Evolutionary conservation across 805 yeast species (phyloP).

Genomic region (Ogataea siamensis): DNA sequence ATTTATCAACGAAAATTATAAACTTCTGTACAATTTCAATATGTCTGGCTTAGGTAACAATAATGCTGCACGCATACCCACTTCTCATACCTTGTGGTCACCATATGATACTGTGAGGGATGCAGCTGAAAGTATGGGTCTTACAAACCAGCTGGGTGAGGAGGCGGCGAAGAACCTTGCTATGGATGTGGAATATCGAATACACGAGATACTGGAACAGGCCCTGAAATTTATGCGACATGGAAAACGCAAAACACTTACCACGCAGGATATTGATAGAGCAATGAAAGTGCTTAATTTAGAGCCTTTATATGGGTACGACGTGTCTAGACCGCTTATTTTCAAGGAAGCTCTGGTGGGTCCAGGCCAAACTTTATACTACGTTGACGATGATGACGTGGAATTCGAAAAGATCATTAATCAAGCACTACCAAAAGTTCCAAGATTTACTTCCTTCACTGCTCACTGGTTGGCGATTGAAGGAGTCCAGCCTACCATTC

Average conservation of each 20-base stretch:
- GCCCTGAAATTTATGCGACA: conserved; percentile 96
- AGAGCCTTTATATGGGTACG: conserved; percentile 92
- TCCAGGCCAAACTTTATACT: conserved; percentile 90
- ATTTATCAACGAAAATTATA: not conserved
- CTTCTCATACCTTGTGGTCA: conserved; percentile 93
- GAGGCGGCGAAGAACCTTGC: conserved; percentile 94
- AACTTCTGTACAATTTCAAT: not conserved
- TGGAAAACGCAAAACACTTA: conserved; percentile 76
- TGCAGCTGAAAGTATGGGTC: conserved; percentile 89
- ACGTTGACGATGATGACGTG: conserved; percentile 86
- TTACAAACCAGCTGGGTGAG: conserved; percentile 66
- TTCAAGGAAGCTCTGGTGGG: conserved; percentile 87
- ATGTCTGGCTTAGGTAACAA: conserved; percentile 11
- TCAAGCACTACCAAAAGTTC: conserved; percentile 93
- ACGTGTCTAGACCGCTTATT: conserved; percentile 62
- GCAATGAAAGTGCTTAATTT: conserved; percentile 84
- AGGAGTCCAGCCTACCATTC: conserved; percentile 97
- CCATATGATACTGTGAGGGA: conserved; percentile 96
- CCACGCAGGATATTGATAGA: conserved; percentile 76
- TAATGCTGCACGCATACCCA: conserved; percentile 44
- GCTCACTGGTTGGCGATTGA: conserved; percentile 98
- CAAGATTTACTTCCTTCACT: conserved; percentile 86
- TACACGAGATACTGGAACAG: conserved; percentile 92
- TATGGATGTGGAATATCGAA: conserved; percentile 98
- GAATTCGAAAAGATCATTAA: conserved; percentile 92